These are phyloP conservation scores for Onygenales sp. DNA, from an alignment of 2,329 filamentous ascomycete genomes.

Conservation along the genomic window DNA sequence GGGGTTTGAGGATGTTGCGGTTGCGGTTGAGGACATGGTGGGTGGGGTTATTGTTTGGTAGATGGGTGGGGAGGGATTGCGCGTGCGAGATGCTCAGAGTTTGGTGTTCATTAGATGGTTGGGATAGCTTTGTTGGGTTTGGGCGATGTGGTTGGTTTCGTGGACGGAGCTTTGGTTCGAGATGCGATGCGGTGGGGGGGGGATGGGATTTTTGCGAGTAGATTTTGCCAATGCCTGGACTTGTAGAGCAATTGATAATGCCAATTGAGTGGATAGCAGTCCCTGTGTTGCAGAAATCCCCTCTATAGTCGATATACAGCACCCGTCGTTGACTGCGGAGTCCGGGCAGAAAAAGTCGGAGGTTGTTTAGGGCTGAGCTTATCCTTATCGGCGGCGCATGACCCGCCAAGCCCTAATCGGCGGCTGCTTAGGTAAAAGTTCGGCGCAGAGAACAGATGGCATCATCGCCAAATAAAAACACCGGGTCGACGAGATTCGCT, in stretches of 20 bases:
- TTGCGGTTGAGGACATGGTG: neutral
- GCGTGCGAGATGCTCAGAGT: neutral
- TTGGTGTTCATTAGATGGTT: neutral
- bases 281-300: too few species aligned
- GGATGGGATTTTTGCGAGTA: too few species aligned
- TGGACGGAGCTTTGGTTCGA: neutral
- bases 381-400: neutral
- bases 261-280: too few species aligned
- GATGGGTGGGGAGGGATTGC: neutral
- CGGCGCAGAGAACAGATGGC: slow-evolving; percentile 29
- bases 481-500: neutral
- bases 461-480: slow-evolving; percentile 14
- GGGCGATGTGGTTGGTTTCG: too few species aligned
- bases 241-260: too few species aligned
- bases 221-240: too few species aligned
- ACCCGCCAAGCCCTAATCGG: neutral
- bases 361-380: neutral
- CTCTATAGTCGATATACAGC: neutral
- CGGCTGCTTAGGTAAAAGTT: slow-evolving; percentile 4
- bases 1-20: slow-evolving; percentile 12
- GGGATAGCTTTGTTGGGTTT: neutral
- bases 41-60: neutral
- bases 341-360: neutral
- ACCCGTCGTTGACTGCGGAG: neutral
- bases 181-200: neutral